phyloP scores from a whole-genome alignment of 1,139 yeast genomes.

The Blastobotrys aristatus region DNA sequence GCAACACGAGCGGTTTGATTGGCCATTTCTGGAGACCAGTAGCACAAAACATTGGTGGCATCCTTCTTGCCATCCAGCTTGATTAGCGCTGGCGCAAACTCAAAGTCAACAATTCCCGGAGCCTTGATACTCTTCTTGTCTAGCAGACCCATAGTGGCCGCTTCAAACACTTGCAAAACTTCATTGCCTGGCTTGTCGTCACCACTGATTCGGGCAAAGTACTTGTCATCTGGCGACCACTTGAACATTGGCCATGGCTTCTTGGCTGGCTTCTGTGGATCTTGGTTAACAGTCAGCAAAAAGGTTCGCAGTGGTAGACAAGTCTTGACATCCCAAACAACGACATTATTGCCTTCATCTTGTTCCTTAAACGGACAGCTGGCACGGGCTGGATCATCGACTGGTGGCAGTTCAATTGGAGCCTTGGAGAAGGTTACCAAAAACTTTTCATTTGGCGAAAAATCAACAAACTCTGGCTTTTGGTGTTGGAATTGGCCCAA shows the following conservation, averaged over 20 bases:
- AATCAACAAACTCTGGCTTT: slow-evolving; percentile 83
- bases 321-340: slow-evolving; percentile 86
- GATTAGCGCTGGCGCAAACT: slow-evolving; percentile 90
- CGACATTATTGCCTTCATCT: slow-evolving; percentile 89
- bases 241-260: slow-evolving; percentile 90
- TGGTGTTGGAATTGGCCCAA: slow-evolving; percentile 81
- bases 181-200: slow-evolving; percentile 38
- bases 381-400: slow-evolving; percentile 51
- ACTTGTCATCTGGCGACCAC: slow-evolving; percentile 93
- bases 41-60: slow-evolving; percentile 51
- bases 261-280: slow-evolving; percentile 38
- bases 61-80: slow-evolving; percentile 46
- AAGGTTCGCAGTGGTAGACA: slow-evolving; percentile 85
- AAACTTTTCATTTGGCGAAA: slow-evolving; percentile 87
- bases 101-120: slow-evolving; percentile 85
- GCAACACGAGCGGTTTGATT: slow-evolving; percentile 96
- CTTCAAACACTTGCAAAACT: slow-evolving; percentile 70
- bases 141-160: slow-evolving; percentile 65
- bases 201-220: slow-evolving; percentile 91
- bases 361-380: slow-evolving; percentile 80
- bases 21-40: slow-evolving; percentile 93
- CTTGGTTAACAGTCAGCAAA: slow-evolving; percentile 47
- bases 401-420: slow-evolving; percentile 68
- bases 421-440: slow-evolving; percentile 87
- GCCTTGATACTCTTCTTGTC: slow-evolving; percentile 84